Conservation (phyloP, 1,139 yeast species). For the Yamadazyma diospyri region DNA sequence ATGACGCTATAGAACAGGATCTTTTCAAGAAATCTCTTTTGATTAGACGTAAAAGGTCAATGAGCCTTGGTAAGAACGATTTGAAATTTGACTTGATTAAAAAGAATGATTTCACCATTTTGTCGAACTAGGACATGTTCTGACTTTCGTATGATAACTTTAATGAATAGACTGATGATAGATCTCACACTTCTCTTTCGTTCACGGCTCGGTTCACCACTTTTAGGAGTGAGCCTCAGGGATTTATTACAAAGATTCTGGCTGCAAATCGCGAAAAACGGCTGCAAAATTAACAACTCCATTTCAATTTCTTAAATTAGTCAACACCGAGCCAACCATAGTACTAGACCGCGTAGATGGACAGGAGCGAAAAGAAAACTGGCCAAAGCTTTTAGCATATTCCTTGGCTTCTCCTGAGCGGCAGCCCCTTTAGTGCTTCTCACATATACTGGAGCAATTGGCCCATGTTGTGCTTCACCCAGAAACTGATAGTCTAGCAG, state of each 20-base stretch:
- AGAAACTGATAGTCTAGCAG: too few relatives aligned
- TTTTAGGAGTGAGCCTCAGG: too few relatives aligned
- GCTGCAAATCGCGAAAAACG: conserved; percentile 1
- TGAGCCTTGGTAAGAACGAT: conserved; percentile 40
- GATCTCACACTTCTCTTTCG: not conserved
- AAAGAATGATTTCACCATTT: conserved; percentile 23
- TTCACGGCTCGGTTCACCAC: not conserved
- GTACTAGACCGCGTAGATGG: not conserved
- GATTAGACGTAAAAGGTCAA: conserved; percentile 31
- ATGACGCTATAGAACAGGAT: conserved; percentile 28
- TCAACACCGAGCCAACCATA: too few relatives aligned
- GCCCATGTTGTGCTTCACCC: too few relatives aligned
- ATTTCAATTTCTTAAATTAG: too few relatives aligned
- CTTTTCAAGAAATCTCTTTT: conserved; percentile 19
- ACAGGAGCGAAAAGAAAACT: not conserved
- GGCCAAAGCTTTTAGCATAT: too few relatives aligned
- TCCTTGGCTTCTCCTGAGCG: too few relatives aligned
- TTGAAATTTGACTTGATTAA: conserved; percentile 32
- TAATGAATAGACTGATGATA: conserved; percentile 5
- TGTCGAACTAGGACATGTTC: conserved; percentile 5
- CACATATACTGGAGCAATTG: too few relatives aligned
- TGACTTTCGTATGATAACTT: conserved; percentile 5
- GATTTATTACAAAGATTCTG: conserved; percentile 4
- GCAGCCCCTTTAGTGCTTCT: too few relatives aligned
- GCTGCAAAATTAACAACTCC: conserved; percentile 2